Conservation (phyloP, 2,329 filamentous ascomycete species). For the Fusarium sp. region DNA sequence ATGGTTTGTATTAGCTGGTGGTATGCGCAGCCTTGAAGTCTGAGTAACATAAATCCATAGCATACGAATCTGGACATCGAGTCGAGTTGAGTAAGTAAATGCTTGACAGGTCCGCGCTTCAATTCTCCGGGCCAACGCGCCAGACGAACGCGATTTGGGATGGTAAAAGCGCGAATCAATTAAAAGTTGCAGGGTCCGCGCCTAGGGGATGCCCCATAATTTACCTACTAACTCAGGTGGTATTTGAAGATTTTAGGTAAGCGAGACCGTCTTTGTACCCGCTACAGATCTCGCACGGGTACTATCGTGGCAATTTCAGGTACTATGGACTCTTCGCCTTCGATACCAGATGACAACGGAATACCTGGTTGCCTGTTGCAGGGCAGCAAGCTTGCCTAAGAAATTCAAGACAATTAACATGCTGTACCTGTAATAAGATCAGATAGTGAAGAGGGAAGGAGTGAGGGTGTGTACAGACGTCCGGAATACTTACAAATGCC, state of each 20-base stretch:
- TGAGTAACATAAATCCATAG: conserved; percentile 22
- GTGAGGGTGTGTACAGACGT: background rate
- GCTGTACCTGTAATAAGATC: background rate
- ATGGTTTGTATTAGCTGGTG: background rate
- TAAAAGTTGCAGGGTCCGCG: conserved; percentile 45
- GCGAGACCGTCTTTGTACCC: conserved; percentile 5
- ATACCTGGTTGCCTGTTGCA: background rate
- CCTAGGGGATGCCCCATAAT: background rate
- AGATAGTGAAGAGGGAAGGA: background rate
- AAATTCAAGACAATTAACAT: background rate
- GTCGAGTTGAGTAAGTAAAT: conserved; percentile 16
- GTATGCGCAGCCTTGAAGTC: conserved; percentile 26
- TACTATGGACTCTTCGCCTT: conserved; percentile 3
- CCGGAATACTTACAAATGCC: background rate
- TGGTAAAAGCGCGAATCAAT: conserved; percentile 43
- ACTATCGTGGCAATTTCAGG: background rate
- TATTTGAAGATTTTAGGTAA: conserved; percentile 21
- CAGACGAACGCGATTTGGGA: conserved; percentile 35
- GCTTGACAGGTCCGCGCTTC: conserved; percentile 38
- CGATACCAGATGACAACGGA: background rate
- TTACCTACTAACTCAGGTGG: background rate
- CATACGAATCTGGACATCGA: background rate
- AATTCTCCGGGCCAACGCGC: conserved; percentile 44
- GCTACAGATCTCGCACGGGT: conserved; percentile 1
- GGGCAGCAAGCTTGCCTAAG: background rate